Base-by-base conservation (phyloP, 768 basidiomycete genomes). In the Leccinum uliginosum region DNA sequence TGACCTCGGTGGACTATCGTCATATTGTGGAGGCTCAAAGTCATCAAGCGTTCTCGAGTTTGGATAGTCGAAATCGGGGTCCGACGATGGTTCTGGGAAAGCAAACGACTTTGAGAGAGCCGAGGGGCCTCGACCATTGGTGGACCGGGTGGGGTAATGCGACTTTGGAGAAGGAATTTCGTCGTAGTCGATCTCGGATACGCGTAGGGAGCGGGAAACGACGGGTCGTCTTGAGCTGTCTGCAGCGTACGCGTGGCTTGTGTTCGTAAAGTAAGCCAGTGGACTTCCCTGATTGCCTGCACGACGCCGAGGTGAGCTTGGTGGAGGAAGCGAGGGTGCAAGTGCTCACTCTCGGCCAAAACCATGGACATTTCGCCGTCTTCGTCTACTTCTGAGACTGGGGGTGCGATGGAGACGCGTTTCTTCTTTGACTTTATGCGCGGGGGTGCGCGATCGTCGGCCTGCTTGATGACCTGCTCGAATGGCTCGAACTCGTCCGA, bases 401-500 rank as follows among this genome's bases (percentile, higher is more conserved):
- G 73, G 4, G 69, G 67, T 38, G 64, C 62, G 1, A 67, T 56
- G 2, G 75, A 72, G n/a, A 76, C 66, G 61, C 78, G 82, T 63
- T 76, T 82, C 74, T 75, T 83, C 66, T 73, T 76, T 4, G 71
- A 73, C 63, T 82, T 82, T 19, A 80, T 76, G 45, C 74, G 75
- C 19, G 84, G 85, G 2, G 84, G 87, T 5, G 84, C 79, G n/a
- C 82, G 76, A 50, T 79, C 79, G 72, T 87, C 86, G 2, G 80
- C 87, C 64, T 88, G 86, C 51, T 80, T 78, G 47, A 91, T 78
- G 52, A 92, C 67, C 64, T 89, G 80, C 54, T 87, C 87, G 68
- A 91, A 91, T 0, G 84, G 86, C 68, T 92, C 89, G 67, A 91
- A 91, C 27, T 88, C 90, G 70, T 91, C 90, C 24, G 87, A 87